Evolutionary conservation across 768 basidiomycete species (phyloP).

Genomic region (Agrocybe praecox): DNA sequence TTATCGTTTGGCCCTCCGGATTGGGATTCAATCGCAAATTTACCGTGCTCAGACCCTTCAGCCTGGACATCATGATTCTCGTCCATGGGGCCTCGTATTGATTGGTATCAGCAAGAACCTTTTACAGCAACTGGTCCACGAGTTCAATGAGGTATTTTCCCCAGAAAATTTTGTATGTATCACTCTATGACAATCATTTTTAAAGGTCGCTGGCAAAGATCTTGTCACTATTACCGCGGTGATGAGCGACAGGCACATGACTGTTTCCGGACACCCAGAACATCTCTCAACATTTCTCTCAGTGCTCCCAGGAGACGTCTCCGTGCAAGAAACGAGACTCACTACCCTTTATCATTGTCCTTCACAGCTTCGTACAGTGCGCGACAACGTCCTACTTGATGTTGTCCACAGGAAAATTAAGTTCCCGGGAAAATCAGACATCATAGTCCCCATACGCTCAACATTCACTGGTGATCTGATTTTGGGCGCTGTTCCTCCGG

Average conservation of each 20-base stretch:
- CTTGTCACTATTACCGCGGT: conserved; percentile 53
- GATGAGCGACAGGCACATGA: conserved; percentile 47
- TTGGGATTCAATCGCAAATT: conserved; percentile 46
- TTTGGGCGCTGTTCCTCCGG: conserved; percentile 13
- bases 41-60: conserved; percentile 28
- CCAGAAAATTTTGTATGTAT: not conserved
- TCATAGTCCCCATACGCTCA: conserved; percentile 51
- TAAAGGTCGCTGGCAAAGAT: conserved; percentile 13
- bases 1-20: conserved; percentile 55
- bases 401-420: conserved; percentile 41
- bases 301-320: conserved; percentile 33
- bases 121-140: conserved; percentile 20
- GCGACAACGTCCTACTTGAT: conserved; percentile 46
- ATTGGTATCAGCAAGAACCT: conserved; percentile 25
- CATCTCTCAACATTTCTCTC: conserved; percentile 44
- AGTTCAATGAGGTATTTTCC: conserved; percentile 26
- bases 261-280: conserved; percentile 62
- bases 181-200: conserved; percentile 3
- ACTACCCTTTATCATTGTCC: conserved; percentile 57
- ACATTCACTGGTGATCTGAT: conserved; percentile 44
- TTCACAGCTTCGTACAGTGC: conserved; percentile 29
- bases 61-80: conserved; percentile 10
- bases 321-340: conserved; percentile 45
- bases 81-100: conserved; percentile 51
- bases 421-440: conserved; percentile 51